Evolutionary conservation across 148 eudicot species (phyloP).

Genomic region (Rhododendron ferrugineum): DNA sequence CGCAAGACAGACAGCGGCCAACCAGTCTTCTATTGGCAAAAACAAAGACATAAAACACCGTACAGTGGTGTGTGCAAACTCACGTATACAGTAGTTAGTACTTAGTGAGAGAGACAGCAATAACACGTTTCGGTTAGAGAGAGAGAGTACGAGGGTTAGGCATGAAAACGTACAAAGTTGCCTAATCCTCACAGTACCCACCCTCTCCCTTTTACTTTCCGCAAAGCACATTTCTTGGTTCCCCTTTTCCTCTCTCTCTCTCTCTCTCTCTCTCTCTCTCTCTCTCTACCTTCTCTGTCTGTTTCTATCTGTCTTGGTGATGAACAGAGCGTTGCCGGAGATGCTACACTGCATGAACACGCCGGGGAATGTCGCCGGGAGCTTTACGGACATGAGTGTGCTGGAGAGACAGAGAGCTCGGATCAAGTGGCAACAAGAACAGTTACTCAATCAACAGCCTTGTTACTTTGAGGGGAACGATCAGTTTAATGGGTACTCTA

Average conservation of each 20-base stretch:
- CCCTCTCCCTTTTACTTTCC: conserved; percentile 8
- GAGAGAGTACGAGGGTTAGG: conserved; percentile 16
- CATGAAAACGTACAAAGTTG: conserved; percentile 8
- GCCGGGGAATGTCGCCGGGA: conserved; percentile 23
- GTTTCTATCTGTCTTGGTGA: conserved; percentile 7
- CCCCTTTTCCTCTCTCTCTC: neutral
- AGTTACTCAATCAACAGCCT: conserved; percentile 25
- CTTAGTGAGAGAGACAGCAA: neutral
- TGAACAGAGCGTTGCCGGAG: conserved; percentile 41
- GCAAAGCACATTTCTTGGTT: neutral
- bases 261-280: neutral
- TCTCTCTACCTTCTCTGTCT: neutral
- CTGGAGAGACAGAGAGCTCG: conserved; percentile 56
- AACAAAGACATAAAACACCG: neutral
- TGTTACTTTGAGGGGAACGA: conserved; percentile 28
- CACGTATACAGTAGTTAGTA: neutral
- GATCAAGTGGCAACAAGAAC: conserved; percentile 57
- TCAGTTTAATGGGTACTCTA: conserved; percentile 18
- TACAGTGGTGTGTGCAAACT: neutral
- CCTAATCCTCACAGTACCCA: conserved; percentile 10
- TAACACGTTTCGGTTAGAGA: conserved; percentile 3
- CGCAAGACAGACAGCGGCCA: conserved; percentile 17
- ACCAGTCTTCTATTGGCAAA: neutral
- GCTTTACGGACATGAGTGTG: conserved; percentile 49
- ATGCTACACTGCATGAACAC: conserved; percentile 35